These are phyloP conservation scores for Evernia prunastri DNA, from an alignment of 495 filamentous ascomycete genomes.

Conservation along the genomic window DNA sequence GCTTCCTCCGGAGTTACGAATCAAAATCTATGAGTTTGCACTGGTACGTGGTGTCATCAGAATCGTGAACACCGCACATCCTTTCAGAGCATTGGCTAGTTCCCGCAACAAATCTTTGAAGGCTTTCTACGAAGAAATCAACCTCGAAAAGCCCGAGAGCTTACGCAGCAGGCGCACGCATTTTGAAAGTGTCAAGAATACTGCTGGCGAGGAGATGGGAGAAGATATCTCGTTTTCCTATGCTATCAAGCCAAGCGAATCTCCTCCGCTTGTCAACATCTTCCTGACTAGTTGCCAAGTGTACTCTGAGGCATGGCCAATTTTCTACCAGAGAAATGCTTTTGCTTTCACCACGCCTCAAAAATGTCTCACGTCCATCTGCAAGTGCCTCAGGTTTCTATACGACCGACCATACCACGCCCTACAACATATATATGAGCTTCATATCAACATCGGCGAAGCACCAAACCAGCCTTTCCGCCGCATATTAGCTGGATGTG, in stretches of 20 bases:
- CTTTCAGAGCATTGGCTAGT: not conserved
- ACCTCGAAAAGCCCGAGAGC: not conserved
- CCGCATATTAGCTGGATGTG: fast-evolving
- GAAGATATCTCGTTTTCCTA: not conserved
- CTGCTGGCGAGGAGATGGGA: not conserved
- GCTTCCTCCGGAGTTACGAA: not conserved
- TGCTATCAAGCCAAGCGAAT: not conserved
- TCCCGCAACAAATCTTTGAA: not conserved
- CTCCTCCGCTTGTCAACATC: not conserved
- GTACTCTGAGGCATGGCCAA: not conserved
- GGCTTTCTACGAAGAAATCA: not conserved
- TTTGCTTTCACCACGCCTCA: not conserved
- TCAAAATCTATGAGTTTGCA: not conserved
- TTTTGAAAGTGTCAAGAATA: not conserved
- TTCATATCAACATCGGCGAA: not conserved
- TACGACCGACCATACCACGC: not conserved
- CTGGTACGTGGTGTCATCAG: not conserved
- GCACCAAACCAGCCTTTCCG: not conserved
- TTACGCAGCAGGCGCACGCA: not conserved
- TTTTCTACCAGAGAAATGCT: not conserved
- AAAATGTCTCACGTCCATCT: not conserved
- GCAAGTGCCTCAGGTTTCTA: not conserved
- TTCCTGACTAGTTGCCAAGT: not conserved
- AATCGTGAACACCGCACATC: not conserved
- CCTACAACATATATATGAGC: not conserved